Evolutionary conservation across 192 early-diverging fungal genomes (phyloP).

Genomic region (Phlyctochytrium planicorne): DNA sequence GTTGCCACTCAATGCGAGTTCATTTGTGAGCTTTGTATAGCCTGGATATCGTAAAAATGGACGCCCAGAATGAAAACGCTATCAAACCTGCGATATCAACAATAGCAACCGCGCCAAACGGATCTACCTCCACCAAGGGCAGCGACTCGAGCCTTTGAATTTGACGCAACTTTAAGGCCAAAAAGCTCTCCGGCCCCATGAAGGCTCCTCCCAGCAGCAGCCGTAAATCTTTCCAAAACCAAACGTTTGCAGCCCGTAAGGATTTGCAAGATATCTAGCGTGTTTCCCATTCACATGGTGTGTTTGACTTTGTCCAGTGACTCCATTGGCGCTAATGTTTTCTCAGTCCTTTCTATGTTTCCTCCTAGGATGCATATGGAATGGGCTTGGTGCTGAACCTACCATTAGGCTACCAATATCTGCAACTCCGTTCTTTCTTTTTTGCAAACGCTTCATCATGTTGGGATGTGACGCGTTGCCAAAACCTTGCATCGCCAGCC

Average conservation of each 20-base stretch:
- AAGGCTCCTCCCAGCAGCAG: neutral
- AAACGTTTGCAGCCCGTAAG: neutral
- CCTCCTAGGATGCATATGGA: too few relatives aligned
- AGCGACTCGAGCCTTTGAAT: neutral
- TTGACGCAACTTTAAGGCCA: neutral
- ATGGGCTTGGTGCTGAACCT: too few relatives aligned
- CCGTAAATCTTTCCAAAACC: neutral
- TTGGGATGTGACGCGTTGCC: too few relatives aligned
- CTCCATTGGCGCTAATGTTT: too few relatives aligned
- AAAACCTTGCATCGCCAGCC: too few relatives aligned
- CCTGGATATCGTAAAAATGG: neutral
- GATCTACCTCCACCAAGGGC: neutral
- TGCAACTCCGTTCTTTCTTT: too few relatives aligned
- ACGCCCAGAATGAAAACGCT: neutral
- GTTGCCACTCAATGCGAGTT: neutral
- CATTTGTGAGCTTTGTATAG: conserved; percentile 1
- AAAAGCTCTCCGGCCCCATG: neutral
- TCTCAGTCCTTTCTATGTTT: too few relatives aligned
- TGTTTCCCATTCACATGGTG: neutral
- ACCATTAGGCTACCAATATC: too few relatives aligned
- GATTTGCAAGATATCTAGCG: neutral
- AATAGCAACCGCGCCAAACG: conserved; percentile 17
- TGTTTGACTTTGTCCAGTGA: neutral
- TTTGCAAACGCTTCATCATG: too few relatives aligned
- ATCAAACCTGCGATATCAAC: conserved; percentile 24